A percentile compares a stretch with the other conserved stretches of the same genome.
phyloP scores from a whole-genome alignment of 306 rosid species.

The Prunus dulcis region DNA sequence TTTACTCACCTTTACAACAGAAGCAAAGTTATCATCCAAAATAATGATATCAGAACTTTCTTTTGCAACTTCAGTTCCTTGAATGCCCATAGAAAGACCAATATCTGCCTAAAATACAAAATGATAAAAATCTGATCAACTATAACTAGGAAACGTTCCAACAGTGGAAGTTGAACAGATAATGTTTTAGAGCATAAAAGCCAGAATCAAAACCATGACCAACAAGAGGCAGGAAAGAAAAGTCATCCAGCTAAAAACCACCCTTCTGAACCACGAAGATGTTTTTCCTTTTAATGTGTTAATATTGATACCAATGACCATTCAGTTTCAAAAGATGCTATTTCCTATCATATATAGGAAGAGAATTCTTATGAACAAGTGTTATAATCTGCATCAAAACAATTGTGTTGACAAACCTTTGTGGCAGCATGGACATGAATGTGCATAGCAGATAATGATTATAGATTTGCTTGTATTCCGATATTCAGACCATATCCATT shows the following conservation, averaged over 20 bases:
- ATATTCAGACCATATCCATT: too few species aligned
- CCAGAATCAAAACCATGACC: background rate
- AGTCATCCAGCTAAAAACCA: too few species aligned
- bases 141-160: slow-evolving; percentile 12
- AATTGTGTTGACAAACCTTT: background rate
- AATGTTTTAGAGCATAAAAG: background rate
- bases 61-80: slow-evolving; percentile 98
- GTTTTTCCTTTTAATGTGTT: too few species aligned
- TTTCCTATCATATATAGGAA: too few species aligned
- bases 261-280: too few species aligned
- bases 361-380: too few species aligned
- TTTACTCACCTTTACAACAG: slow-evolving; percentile 77
- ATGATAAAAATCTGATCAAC: slow-evolving; percentile 39
- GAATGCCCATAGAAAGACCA: slow-evolving; percentile 99
- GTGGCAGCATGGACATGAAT: background rate
- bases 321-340: too few species aligned
- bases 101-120: slow-evolving; percentile 91
- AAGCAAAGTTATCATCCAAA: slow-evolving; percentile 92
- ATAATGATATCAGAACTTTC: slow-evolving; percentile 97
- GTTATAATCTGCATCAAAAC: background rate
- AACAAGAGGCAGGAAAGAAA: background rate
- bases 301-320: too few species aligned
- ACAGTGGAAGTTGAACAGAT: background rate
- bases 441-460: background rate
- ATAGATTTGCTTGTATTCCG: too few species aligned